A percentile compares a stretch with the other conserved stretches of the same genome.
Evolutionary conservation across 1,284 basidiomycete genomes (phyloP).

Genomic region (Cutaneotrichosporon curvatum): DNA sequence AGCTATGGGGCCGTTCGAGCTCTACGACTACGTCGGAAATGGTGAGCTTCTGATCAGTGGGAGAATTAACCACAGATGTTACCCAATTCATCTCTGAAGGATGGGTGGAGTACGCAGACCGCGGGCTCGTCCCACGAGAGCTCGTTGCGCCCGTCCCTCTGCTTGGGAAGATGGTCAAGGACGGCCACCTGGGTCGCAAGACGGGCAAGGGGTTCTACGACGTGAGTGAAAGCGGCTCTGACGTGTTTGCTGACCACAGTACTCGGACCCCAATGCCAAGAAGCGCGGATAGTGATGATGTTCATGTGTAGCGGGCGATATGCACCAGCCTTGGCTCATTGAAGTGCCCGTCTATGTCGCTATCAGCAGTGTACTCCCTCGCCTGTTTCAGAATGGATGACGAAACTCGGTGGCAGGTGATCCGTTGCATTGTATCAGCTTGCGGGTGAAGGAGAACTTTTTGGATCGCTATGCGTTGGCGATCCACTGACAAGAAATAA

Average conservation of each 20-base stretch:
- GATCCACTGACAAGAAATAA: too few species aligned
- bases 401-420: too few species aligned
- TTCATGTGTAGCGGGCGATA: too few species aligned
- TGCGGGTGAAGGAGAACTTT: too few species aligned
- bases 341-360: too few species aligned
- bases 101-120: conserved; percentile 50
- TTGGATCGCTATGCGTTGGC: too few species aligned
- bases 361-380: too few species aligned
- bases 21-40: conserved; percentile 53
- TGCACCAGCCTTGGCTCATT: too few species aligned
- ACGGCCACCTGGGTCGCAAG: conserved; percentile 54
- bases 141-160: conserved; percentile 47
- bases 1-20: conserved; percentile 51
- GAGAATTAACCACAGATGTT: conserved; percentile 29
- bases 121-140: conserved; percentile 46
- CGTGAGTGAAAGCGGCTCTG: not conserved
- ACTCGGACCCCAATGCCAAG: conserved; percentile 4
- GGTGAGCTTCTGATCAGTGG: conserved; percentile 35
- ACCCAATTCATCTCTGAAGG: conserved; percentile 49
- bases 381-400: too few species aligned
- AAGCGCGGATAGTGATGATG: conserved; percentile 1
- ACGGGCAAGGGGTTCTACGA: conserved; percentile 48
- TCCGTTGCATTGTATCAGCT: too few species aligned
- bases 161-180: conserved; percentile 49
- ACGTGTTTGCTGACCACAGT: not conserved